Evolutionary conservation across 441 rosid species (phyloP), one percentile per base, ranked within the genome.

Genomic region (Brassica hybrid): DNA sequence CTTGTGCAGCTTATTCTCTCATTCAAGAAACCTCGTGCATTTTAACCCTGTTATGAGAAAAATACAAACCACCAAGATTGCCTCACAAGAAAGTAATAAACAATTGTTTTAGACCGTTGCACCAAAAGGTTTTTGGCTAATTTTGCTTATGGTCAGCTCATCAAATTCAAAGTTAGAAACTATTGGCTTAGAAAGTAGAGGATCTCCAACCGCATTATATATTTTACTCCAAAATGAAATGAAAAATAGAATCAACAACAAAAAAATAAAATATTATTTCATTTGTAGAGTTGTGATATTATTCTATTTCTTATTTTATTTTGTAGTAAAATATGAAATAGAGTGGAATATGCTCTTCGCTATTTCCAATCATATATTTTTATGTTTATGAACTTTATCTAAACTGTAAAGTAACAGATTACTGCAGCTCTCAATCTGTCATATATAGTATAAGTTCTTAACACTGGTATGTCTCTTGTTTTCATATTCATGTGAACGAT

Each of bases 1-100:
- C 13, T 62, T 18, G 13, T 63, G 14, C 45, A 30, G 48, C 45
- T 63, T 8, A 4, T 34, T n/a, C n/a, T 63, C 48, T 63, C n/a
- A 64, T 64, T 7, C 67, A 63, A 9, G 36, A 19, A 32, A 32
- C 67, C 21, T 63, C 67, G 7, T 63, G 48, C 48, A 32, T 21
- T 5, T 64, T 64, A 32, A 17, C 67, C 48, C n/a, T 32, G 23
- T 9, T 32, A 8, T 32, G 23, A 32, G 43, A 7, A 11, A 4
- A 14, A 32, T 16, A 63, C 67, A 32, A 32, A 30, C 23, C 14
- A 45, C 3, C 50, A 36, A 16, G 0, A 4, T 63, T 63, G 48
- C 25, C 9, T 34, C 48, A 10, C 25, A 9, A 17, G 67, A 63
- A 34, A 34, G 23, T 16, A 14, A 34, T 16, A 9, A 34, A 4